Conservation (phyloP, 108 stramenopile genomes). For the Conticribra guillardii region DNA sequence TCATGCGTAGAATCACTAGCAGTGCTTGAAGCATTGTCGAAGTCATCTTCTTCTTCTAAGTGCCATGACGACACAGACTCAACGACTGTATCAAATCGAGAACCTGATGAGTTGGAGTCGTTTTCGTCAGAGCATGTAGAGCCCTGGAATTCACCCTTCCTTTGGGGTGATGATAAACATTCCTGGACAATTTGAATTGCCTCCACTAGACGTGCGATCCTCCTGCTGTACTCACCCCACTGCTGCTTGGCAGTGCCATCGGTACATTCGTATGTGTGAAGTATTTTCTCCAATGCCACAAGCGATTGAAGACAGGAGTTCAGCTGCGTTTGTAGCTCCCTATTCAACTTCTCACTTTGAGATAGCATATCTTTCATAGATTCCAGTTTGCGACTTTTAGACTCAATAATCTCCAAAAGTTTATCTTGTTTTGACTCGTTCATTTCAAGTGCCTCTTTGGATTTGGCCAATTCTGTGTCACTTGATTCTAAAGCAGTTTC, state of each 20-base stretch:
- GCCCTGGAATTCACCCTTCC: too few species aligned
- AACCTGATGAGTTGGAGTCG: background rate
- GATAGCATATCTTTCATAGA: conserved; percentile 16
- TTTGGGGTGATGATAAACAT: background rate
- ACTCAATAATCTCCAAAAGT: conserved; percentile 19
- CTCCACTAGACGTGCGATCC: conserved; percentile 28
- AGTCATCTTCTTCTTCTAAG: background rate
- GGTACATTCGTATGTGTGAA: conserved; percentile 38
- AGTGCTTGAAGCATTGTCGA: background rate
- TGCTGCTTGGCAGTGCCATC: conserved; percentile 31
- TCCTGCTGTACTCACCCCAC: conserved; percentile 26
- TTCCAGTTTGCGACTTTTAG: conserved; percentile 28
- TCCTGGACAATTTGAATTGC: conserved; percentile 19
- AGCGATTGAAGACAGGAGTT: conserved; percentile 37
- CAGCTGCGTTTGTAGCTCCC: conserved; percentile 28
- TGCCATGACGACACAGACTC: background rate
- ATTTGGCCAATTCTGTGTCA: conserved; percentile 23
- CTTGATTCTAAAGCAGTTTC: too few species aligned
- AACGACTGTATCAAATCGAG: background rate
- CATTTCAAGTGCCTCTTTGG: conserved; percentile 10
- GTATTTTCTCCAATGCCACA: conserved; percentile 37
- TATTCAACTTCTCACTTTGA: conserved; percentile 24
- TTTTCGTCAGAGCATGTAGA: too few species aligned
- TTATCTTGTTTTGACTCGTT: conserved; percentile 29
- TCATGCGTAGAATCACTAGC: background rate